These are phyloP conservation scores for Aspergillus mulundensis DNA, from an alignment of 495 filamentous ascomycete species.

Conservation along the genomic window DNA sequence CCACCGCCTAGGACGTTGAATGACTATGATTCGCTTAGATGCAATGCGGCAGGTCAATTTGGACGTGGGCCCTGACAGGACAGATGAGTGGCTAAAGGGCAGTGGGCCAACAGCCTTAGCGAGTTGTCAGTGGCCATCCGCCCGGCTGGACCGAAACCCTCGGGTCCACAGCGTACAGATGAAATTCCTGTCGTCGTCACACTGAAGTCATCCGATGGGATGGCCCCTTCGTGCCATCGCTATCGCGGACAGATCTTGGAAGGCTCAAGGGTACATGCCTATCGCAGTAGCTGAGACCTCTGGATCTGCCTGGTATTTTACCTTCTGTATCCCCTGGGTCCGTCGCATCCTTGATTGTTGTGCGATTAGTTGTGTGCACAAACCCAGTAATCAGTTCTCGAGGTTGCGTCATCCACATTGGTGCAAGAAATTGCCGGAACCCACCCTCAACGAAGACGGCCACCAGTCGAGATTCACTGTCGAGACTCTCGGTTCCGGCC, in stretches of 20 bases:
- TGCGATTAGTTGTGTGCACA: slow-evolving; percentile 2
- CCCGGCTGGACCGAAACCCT: slow-evolving; percentile 21
- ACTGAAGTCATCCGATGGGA: slow-evolving; percentile 27
- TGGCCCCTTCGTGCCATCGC: not conserved
- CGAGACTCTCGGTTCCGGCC: slow-evolving; percentile 8
- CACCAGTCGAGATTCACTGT: slow-evolving; percentile 9
- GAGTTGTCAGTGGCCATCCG: slow-evolving; percentile 19
- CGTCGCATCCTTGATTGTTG: slow-evolving; percentile 1
- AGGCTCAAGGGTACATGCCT: not conserved
- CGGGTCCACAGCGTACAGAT: not conserved
- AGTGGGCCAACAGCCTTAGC: slow-evolving; percentile 13
- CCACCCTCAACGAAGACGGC: slow-evolving; percentile 20
- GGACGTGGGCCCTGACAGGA: slow-evolving; percentile 12
- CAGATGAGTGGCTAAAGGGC: slow-evolving; percentile 26
- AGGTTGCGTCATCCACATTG: slow-evolving; percentile 20
- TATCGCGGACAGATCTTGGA: slow-evolving; percentile 7
- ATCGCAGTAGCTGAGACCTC: not conserved
- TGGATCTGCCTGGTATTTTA: slow-evolving; percentile 1
- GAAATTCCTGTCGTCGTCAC: slow-evolving; percentile 41
- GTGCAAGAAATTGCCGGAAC: slow-evolving; percentile 22
- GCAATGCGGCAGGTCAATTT: not conserved
- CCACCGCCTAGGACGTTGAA: slow-evolving; percentile 13
- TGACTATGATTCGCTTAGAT: slow-evolving; percentile 8
- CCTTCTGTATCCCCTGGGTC: not conserved
- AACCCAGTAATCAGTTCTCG: not conserved